Base-by-base conservation (phyloP, 106 monocot species). In the Dactylorhiza incarnata region DNA sequence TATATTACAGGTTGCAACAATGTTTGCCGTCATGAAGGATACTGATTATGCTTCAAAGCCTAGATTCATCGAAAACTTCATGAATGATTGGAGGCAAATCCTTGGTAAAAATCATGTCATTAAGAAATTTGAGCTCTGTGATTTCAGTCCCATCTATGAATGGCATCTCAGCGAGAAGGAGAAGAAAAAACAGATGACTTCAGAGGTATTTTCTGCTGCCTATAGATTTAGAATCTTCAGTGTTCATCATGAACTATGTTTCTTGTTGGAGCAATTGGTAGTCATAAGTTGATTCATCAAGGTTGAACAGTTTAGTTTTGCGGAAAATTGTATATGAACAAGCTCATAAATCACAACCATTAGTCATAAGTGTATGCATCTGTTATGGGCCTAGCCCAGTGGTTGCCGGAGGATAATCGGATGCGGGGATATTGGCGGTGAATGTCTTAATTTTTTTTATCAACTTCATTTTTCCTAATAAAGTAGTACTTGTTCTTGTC, bases 21-120 rank as follows among this genome's bases (percentile, higher is more conserved):
- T 97, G 97, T 97, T 97, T 89, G 97, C 97, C 5, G 93, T 97
- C 13, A 97, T 97, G 97, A 91, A 93, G 79, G 97, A 97, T 72
- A 89, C 97, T 16, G 97, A 97, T 71, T 97, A 91, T 86, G 97
- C 97, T 46, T 83, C 82, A 8, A 97, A 94, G 80, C 75, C 82
- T 71, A 82, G 81, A 81, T 97, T 97, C 82, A 89, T 87, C 52
- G 91, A 93, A 43, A 97, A 97, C 79, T 97, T 93, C 72, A 82
- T 87, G 81, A 85, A 65, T 80, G 97, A 97, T 75, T 97, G 97
- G 97, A 85, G 81, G 75, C 48, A 73, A 74, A 82, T 93, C 76
- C 93, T 97, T 72, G 97, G 97, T 43, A 87, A 78, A 85, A 91
- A 89, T 62, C 97, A 97, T 82, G 78, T 91, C 49, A 93, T 97